Base-by-base conservation (phyloP, 1,284 basidiomycete genomes). In the Pyrrhoderma noxium region DNA sequence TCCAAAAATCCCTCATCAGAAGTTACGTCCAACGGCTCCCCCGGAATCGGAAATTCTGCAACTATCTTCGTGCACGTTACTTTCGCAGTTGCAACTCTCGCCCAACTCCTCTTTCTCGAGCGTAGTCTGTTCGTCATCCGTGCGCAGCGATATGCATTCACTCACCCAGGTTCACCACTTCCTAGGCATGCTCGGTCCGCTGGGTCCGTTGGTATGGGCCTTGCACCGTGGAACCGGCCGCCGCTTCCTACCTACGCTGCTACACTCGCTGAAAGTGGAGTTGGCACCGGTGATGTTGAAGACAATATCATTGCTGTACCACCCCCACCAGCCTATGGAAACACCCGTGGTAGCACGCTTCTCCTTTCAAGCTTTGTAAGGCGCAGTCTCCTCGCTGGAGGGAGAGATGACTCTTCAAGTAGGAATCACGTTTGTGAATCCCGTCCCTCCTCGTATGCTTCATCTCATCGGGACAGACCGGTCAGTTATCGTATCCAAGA, bases 231-330 rank as follows among this genome's bases (percentile, higher is more conserved):
- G 84, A 79, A 80, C 62, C 70, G 82, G 16, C 80, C 81, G 0
- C 74, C 82, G 7, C 66, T 86, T 41, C 83, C 83, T 0, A 83
- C 81, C 2, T 86, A 85, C 61, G 82, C 81, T 3, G 79, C 81
- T 22, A 76, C 79, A 3, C 69, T 87, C n/a, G 75, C 78, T 14
- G 74, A 82, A 58, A 80, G 77, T 62, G 82, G 83, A 19, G 69
- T 69, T 9, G 78, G 79, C n/a, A 86, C 84, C 1, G 84, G 82
- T 31, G 83, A 86, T 62, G 82, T 83, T 21, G 84, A 86, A 60
- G 82, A 84, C 62, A 70, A 75, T 61, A 62, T 74, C 34, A 84
- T 85, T 55, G 83, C 82, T 5, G 72, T 70, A 11, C 72, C 79
- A 3, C 82, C 83, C 0, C 84, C 84, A 2, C 84, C 84, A 3